A percentile compares a stretch with the other conserved stretches of the same genome.
phyloP scores from a whole-genome alignment of 2,329 filamentous ascomycete genomes.

The Rachicladosporium sp. region DNA sequence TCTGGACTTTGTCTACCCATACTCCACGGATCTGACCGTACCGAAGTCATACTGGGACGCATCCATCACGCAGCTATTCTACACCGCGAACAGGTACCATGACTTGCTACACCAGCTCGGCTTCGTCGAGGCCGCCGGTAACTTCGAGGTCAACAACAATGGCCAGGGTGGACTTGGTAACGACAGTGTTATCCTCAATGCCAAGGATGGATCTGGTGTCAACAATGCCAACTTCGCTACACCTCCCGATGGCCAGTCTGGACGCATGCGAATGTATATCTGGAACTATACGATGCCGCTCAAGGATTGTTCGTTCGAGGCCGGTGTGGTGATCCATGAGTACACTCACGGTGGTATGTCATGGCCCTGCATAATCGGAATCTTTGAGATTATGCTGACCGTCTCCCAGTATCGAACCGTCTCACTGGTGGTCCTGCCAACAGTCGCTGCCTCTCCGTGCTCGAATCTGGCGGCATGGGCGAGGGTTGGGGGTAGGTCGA shows the following conservation, averaged over 20 bases:
- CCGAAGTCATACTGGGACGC: constrained; percentile 36
- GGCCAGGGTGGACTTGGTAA: constrained; percentile 38
- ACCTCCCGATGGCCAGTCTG: constrained; percentile 38
- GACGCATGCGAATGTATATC: constrained; percentile 48
- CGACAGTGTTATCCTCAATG: constrained; percentile 43
- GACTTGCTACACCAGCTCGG: constrained; percentile 46
- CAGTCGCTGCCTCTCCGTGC: constrained; percentile 33
- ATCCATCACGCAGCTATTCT: constrained; percentile 48
- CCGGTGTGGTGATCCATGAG: constrained; percentile 49
- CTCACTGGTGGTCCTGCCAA: constrained; percentile 48
- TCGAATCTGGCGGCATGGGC: constrained; percentile 45
- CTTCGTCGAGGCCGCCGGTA: constrained; percentile 46
- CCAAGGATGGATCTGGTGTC: constrained; percentile 42
- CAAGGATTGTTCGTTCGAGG: constrained; percentile 47
- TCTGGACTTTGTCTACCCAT: constrained; percentile 28
- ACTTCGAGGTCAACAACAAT: constrained; percentile 48
- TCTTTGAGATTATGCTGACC: constrained; percentile 10
- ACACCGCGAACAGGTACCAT: constrained; percentile 48
- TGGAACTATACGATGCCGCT: constrained; percentile 38
- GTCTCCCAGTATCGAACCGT: constrained; percentile 40
- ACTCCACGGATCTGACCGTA: constrained; percentile 1
- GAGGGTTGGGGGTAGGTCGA: constrained; percentile 38
- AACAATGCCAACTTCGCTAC: constrained; percentile 50
- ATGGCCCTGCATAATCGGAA: neutral
- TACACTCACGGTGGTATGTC: constrained; percentile 32